phyloP scores from a whole-genome alignment of 208 protist species.

The Acanthamoeba royreba region DNA sequence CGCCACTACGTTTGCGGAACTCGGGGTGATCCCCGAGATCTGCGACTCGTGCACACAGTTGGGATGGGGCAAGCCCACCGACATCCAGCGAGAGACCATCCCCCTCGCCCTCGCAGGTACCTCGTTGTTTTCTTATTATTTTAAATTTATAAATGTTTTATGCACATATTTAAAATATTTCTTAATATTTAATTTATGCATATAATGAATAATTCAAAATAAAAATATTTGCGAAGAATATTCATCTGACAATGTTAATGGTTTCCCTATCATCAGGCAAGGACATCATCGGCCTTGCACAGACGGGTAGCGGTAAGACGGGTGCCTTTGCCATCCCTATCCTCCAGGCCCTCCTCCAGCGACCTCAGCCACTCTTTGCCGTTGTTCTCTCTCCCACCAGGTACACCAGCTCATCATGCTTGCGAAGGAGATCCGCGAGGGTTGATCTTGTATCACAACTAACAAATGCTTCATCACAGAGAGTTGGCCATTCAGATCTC shows the following conservation, averaged over 20 bases:
- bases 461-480: conserved; percentile 23
- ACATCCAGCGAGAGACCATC: conserved; percentile 94
- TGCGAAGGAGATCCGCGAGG: not conserved
- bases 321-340: conserved; percentile 98
- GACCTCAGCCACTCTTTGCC: conserved; percentile 89
- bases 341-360: conserved; percentile 94
- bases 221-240: not conserved
- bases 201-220: conserved; percentile 70
- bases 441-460: not conserved
- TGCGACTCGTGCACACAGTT: conserved; percentile 86
- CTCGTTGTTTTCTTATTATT: not conserved
- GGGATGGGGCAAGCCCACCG: conserved; percentile 91
- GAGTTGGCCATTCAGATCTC: conserved; percentile 98
- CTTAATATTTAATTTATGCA: conserved; percentile 25
- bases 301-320: conserved; percentile 99
- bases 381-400: conserved; percentile 94
- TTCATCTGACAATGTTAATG: not conserved
- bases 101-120: conserved; percentile 87
- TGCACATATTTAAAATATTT: not conserved
- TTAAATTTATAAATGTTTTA: not conserved
- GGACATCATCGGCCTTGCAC: conserved; percentile 96
- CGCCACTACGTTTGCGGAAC: conserved; percentile 77
- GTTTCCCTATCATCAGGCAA: conserved; percentile 36
- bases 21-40: conserved; percentile 91
- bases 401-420: not conserved